Evolutionary conservation across 495 filamentous ascomycete genomes (phyloP), one percentile per base, ranked within the genome.

Genomic region (Aspergillus biplanus): DNA sequence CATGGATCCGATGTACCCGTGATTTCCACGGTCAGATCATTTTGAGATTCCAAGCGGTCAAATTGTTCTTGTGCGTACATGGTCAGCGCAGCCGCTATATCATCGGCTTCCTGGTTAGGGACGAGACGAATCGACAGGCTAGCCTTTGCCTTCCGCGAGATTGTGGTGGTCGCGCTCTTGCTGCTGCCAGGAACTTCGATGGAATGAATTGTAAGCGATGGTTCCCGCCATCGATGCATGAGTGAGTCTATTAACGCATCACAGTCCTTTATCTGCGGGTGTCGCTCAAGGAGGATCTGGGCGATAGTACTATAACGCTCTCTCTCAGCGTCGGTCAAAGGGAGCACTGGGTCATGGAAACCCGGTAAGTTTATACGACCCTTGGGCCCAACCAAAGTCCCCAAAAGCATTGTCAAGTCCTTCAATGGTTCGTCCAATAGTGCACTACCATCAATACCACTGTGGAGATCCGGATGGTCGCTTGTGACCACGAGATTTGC

Each of bases 211-310:
- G 95, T 98, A 32, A 98, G 80, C 18, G 93, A 94, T 0, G 96
- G 92, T 69, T 97, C 93, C n/a, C 93, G 90, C 95, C 95, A 99
- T 62, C 93, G 86, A 34, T 91, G 88, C 89, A 96, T 96, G 15
- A 99, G 81, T 18, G 87, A 92, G 32, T 85, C 81, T 59, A 92
- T 90, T 32, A 97, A 80, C 6, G 80, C 81, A 5, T 90, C 84
- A 6, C 87, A 75, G 13, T 91, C 86, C 4, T 87, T 85, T 21
- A 87, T 85, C 11, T 87, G 81, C 0, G 90, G 87, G 65, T 90
- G 87, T 52, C 88, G 87, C 4, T 83, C 82, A 35, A 94, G 83
- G 5, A 97, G 80, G 4, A 89, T 88, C 39, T 85, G 81, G 2
- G 90, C 86, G 66, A 99, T 97, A 48, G 93, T 90, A 60, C 88